Evolutionary conservation across 345 rosid genomes (phyloP).

Genomic region (Arabis hirsuta): DNA sequence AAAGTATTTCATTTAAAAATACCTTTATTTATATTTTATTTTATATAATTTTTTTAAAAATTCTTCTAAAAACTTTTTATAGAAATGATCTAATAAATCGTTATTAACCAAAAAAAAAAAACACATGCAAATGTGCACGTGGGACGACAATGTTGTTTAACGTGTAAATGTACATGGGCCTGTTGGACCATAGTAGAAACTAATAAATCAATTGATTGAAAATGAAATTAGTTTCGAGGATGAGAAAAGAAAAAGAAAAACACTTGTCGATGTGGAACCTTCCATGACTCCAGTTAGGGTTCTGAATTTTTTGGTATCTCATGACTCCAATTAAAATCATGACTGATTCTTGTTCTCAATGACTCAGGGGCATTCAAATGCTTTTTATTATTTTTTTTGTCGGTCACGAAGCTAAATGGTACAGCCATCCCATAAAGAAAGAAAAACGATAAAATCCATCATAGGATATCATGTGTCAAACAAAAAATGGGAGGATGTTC

Average conservation of each 20-base stretch:
- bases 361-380: conserved; percentile 4
- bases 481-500: too few species aligned
- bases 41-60: too few species aligned
- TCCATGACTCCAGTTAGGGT: conserved; percentile 1
- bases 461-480: too few species aligned
- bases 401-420: too few species aligned
- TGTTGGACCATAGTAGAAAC: conserved; percentile 9
- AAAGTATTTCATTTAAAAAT: too few species aligned
- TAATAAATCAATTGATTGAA: neutral
- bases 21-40: too few species aligned
- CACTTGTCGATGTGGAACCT: neutral
- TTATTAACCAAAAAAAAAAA: too few species aligned
- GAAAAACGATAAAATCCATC: too few species aligned
- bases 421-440: too few species aligned
- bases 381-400: too few species aligned
- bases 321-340: neutral
- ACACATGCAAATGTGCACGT: neutral
- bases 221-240: neutral
- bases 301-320: conserved; percentile 1
- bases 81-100: too few species aligned
- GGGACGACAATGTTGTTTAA: neutral
- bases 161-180: neutral
- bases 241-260: neutral
- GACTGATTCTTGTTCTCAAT: neutral
- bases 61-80: too few species aligned